These are phyloP conservation scores for Dujonia santamariae DNA, from an alignment of 1,139 yeast species.

Conservation along the genomic window DNA sequence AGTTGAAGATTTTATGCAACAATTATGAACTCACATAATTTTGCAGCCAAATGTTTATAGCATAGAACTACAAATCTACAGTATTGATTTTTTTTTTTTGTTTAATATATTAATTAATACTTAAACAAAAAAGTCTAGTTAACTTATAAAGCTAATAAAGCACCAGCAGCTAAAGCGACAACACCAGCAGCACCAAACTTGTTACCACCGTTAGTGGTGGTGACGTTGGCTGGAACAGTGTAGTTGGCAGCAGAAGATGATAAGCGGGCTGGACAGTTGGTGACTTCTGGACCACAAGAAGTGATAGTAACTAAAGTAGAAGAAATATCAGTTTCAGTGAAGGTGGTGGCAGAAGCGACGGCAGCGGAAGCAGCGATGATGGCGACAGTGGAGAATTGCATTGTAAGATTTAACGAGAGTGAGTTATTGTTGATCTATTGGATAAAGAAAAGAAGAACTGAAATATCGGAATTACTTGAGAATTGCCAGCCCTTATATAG, in stretches of 20 bases:
- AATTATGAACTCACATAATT: no score
- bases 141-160: conserved; percentile 37
- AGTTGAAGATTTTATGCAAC: no score
- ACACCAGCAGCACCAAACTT: conserved; percentile 41
- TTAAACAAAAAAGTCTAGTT: conserved; percentile 7
- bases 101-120: no score
- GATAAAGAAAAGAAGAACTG: conserved; percentile 10
- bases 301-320: conserved; percentile 42
- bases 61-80: no score
- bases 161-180: conserved; percentile 52
- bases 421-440: conserved; percentile 12
- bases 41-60: no score
- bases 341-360: conserved; percentile 33
- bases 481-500: no score
- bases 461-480: not conserved
- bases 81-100: no score
- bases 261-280: conserved; percentile 39
- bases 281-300: conserved; percentile 36
- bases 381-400: conserved; percentile 49
- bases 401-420: conserved; percentile 30
- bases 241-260: conserved; percentile 18
- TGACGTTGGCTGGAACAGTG: conserved; percentile 30
- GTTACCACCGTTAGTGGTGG: conserved; percentile 32
- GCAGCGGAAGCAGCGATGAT: conserved; percentile 41
- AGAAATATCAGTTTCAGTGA: conserved; percentile 28